A percentile compares a stretch with the other conserved stretches of the same genome.
Evolutionary conservation across 805 yeast species (phyloP).

Genomic region (Helenozyma rhizophorensis): DNA sequence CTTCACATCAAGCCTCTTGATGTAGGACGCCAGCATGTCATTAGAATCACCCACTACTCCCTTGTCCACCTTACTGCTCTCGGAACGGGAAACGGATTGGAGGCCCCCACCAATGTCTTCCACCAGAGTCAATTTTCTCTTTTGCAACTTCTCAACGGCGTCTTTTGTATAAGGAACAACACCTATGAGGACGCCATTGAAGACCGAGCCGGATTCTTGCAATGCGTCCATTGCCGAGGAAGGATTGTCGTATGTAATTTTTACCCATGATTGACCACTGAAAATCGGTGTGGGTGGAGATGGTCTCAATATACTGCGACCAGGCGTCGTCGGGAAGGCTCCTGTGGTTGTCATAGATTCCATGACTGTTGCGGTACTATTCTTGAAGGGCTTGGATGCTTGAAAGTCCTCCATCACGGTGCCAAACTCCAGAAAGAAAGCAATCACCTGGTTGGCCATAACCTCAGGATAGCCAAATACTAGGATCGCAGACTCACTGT

Average conservation of each 20-base stretch:
- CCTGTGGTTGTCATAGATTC: slow-evolving; percentile 10
- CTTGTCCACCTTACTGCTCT: slow-evolving; percentile 8
- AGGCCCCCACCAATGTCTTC: slow-evolving; percentile 47
- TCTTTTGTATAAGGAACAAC: slow-evolving; percentile 65
- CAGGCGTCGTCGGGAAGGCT: slow-evolving; percentile 6
- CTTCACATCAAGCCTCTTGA: slow-evolving; percentile 32
- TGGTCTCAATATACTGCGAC: slow-evolving; percentile 1
- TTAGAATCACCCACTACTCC: slow-evolving; percentile 9
- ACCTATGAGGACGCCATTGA: slow-evolving; percentile 63
- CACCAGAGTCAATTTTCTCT: slow-evolving; percentile 34
- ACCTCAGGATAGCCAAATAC: slow-evolving; percentile 89
- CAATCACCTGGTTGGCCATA: slow-evolving; percentile 60
- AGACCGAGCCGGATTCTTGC: slow-evolving; percentile 72
- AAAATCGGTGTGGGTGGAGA: slow-evolving; percentile 51
- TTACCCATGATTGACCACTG: slow-evolving; percentile 89
- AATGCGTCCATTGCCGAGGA: slow-evolving; percentile 78
- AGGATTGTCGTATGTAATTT: slow-evolving; percentile 73
- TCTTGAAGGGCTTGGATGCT: slow-evolving; percentile 11
- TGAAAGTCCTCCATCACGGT: slow-evolving; percentile 72
- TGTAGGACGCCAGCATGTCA: slow-evolving; percentile 18
- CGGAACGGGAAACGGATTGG: slow-evolving; percentile 7
- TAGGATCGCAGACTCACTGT: slow-evolving; percentile 61
- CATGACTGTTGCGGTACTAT: slow-evolving; percentile 4
- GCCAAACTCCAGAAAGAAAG: slow-evolving; percentile 77
- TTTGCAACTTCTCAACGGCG: slow-evolving; percentile 56